These are phyloP conservation scores for Rhodomyrtus tomentosa DNA, from an alignment of 345 rosid genomes.

Conservation along the genomic window DNA sequence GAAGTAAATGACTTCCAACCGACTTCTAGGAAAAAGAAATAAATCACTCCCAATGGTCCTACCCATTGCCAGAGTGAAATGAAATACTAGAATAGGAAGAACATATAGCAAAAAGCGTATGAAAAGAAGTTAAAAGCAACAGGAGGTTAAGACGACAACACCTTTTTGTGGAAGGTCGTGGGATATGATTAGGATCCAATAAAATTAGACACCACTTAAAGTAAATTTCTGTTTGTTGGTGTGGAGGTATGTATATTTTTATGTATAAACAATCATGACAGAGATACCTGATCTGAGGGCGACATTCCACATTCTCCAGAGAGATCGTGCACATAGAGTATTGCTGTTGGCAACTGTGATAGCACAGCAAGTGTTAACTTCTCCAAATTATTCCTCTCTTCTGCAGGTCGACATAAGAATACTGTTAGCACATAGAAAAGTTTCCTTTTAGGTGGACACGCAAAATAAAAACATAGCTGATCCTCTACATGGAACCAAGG, in stretches of 20 bases:
- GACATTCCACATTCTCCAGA: slow-evolving; percentile 96
- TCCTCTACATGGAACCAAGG: neutral
- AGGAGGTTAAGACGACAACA: neutral
- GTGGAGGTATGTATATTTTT: neutral
- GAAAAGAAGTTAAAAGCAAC: neutral
- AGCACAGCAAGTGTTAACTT: slow-evolving; percentile 90
- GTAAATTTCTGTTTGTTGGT: neutral
- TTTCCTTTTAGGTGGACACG: neutral
- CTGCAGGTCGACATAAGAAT: slow-evolving; percentile 22
- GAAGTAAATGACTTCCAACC: neutral
- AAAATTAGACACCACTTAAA: neutral
- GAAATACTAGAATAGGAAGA: neutral
- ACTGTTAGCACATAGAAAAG: neutral
- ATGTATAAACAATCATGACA: neutral
- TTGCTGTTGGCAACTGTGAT: slow-evolving; percentile 85
- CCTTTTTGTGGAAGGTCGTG: neutral
- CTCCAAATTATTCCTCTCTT: slow-evolving; percentile 85
- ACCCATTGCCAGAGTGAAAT: neutral
- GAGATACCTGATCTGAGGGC: slow-evolving; percentile 77
- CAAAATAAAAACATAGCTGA: neutral
- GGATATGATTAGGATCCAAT: neutral
- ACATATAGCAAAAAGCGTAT: neutral
- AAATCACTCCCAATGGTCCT: neutral
- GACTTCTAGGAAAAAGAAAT: neutral
- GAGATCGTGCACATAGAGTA: slow-evolving; percentile 84